Evolutionary conservation across 495 filamentous ascomycete species (phyloP), one percentile per base, ranked within the genome.

Genomic region (Haplographium delicatum): DNA sequence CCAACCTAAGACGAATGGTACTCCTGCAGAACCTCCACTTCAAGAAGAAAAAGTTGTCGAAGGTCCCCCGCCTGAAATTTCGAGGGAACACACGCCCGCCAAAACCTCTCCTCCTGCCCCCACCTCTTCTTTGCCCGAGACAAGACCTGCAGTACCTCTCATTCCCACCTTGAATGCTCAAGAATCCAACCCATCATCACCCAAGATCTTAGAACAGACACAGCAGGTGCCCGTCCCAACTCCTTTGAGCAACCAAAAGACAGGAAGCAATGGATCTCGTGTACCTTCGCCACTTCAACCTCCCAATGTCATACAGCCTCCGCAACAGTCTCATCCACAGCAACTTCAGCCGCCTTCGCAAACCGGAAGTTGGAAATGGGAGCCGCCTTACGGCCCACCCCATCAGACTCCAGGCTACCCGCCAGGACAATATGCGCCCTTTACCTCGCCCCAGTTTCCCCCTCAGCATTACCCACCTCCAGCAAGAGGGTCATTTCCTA

Each of bases 311-410:
- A n/a, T n/a, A n/a, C n/a, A n/a, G n/a, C n/a, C n/a, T n/a, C 38
- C 23, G 9, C 52, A 40, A 13, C 47, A 39, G 8, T 24, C 42
- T 18, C 34, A 35, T 15, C 22, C 9, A n/a, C n/a, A n/a, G n/a
- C 57, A 59, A 37, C 65, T 56, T 35, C 54, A 54, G 9, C 22
- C 18, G 3, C 56, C 63, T 44, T 54, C 59, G 25, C 60, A 62
- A 23, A 37, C 64, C 23, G 33, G 26, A 16, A 18, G 31, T 51
- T 59, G 71, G 39, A 74, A 72, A 59, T 76, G 72, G 73, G 75
- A 78, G 48, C 70, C 68, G 5, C 71, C 65, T 6, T 79, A 77
- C 40, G 48, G 16, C 15, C 68, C 59, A 23, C 51, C 42, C 13
- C 47, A 54, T 19, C 41, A 55, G 22, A 45, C 46, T 7, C 50